phyloP scores from a whole-genome alignment of 768 basidiomycete species.

The Lactifluus subvellereus region DNA sequence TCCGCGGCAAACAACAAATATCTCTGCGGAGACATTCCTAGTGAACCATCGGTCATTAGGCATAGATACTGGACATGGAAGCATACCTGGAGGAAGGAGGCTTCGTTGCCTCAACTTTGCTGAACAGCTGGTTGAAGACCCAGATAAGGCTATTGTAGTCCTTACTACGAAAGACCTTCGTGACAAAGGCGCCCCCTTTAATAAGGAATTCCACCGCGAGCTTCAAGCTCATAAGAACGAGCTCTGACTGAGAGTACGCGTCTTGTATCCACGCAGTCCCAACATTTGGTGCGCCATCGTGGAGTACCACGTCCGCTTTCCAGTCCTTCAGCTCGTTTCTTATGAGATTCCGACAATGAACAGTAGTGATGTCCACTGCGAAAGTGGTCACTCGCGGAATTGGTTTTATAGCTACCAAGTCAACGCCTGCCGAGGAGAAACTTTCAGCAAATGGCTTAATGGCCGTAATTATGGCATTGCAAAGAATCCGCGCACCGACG shows the following conservation, averaged over 20 bases:
- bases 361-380: constrained; percentile 89
- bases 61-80: background rate
- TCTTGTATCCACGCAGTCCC: constrained; percentile 99
- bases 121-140: constrained; percentile 97
- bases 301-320: constrained; percentile 97
- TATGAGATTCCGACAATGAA: constrained; percentile 82
- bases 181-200: constrained; percentile 93
- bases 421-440: constrained; percentile 57
- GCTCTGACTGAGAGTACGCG: constrained; percentile 93
- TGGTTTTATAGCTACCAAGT: constrained; percentile 92
- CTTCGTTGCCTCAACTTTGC: constrained; percentile 96
- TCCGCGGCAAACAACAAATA: constrained; percentile 96
- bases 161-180: constrained; percentile 96
- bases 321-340: constrained; percentile 91
- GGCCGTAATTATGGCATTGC: background rate
- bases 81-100: constrained; percentile 91
- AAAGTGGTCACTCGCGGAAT: constrained; percentile 92
- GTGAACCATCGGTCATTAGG: background rate
- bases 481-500: constrained; percentile 53
- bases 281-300: constrained; percentile 99
- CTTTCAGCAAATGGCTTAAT: constrained; percentile 1
- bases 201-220: constrained; percentile 90
- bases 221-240: constrained; percentile 92
- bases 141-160: constrained; percentile 99
- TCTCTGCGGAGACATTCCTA: constrained; percentile 98